A percentile compares a stretch with the other conserved stretches of the same genome.
Conservation (phyloP, 192 early-diverging fungal genomes). For the Backusella parvicylindrica region DNA sequence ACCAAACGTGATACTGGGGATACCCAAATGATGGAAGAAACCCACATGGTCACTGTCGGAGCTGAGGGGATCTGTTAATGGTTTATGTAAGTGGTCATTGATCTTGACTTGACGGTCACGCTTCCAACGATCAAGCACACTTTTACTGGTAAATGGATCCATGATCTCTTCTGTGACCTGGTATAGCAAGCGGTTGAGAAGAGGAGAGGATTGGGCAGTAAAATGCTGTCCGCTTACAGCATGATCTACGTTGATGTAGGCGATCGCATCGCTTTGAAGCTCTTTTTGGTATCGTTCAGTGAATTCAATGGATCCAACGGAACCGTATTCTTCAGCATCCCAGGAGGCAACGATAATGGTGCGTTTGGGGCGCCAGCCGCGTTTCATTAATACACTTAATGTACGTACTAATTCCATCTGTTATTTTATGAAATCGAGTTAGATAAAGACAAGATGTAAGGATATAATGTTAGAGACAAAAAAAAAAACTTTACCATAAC, state of each 20-base stretch:
- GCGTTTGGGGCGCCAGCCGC: constrained; percentile 60
- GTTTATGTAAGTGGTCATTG: neutral
- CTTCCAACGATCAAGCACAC: constrained; percentile 47
- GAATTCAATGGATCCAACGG: constrained; percentile 64
- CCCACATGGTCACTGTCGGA: constrained; percentile 48
- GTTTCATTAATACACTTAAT: constrained; percentile 46
- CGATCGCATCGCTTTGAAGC: constrained; percentile 45
- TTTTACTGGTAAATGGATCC: constrained; percentile 40
- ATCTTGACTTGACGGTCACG: neutral
- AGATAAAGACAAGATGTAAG: too few species aligned
- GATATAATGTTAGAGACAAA: too few species aligned
- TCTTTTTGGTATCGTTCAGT: constrained; percentile 55
- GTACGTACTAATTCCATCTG: constrained; percentile 48
- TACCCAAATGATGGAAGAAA: constrained; percentile 56
- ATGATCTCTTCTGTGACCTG: constrained; percentile 41
- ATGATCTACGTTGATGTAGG: constrained; percentile 58
- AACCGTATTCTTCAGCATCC: constrained; percentile 67
- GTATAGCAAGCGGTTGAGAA: constrained; percentile 41
- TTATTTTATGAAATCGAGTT: neutral
- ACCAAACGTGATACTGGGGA: constrained; percentile 48
- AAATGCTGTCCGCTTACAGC: constrained; percentile 51
- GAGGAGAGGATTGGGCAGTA: constrained; percentile 43
- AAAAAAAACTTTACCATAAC: constrained; percentile 28
- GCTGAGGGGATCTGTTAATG: constrained; percentile 4
- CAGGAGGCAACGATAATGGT: constrained; percentile 59